These are phyloP conservation scores for Penicillium macrosclerotiorum DNA, from an alignment of 495 filamentous ascomycete genomes.

Conservation along the genomic window DNA sequence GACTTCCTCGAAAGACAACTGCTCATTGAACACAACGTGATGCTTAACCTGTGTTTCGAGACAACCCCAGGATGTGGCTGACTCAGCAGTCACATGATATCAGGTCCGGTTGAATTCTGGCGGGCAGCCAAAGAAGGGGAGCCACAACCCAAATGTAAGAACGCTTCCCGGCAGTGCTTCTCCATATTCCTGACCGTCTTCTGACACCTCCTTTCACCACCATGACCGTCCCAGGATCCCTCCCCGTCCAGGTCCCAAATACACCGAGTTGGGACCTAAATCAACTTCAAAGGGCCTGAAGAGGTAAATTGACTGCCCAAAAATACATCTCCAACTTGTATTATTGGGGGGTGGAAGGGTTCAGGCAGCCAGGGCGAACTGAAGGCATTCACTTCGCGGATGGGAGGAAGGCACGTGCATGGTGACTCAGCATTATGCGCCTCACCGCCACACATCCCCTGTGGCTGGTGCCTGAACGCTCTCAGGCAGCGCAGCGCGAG, in stretches of 20 bases:
- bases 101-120: conserved; percentile 29
- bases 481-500: conserved; percentile 1
- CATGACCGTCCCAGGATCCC: conserved; percentile 3
- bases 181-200: conserved; percentile 22
- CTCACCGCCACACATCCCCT: conserved; percentile 2
- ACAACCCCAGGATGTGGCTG: conserved; percentile 16
- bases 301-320: conserved; percentile 6
- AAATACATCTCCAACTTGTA: background rate
- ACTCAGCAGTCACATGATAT: conserved; percentile 45
- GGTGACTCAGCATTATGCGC: conserved; percentile 20
- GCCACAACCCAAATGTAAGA: conserved; percentile 35
- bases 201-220: conserved; percentile 29
- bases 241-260: conserved; percentile 1
- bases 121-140: conserved; percentile 33
- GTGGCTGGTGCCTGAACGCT: conserved; percentile 4
- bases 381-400: conserved; percentile 4
- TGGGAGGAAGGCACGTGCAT: conserved; percentile 26
- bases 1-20: no score
- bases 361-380: background rate
- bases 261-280: background rate
- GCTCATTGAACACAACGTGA: background rate
- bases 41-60: no score
- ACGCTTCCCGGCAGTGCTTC: conserved; percentile 16
- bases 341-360: conserved; percentile 4
- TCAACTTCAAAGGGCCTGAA: background rate